Evolutionary conservation across 345 rosid species (phyloP).

Genomic region (Gossypium mustelinum): DNA sequence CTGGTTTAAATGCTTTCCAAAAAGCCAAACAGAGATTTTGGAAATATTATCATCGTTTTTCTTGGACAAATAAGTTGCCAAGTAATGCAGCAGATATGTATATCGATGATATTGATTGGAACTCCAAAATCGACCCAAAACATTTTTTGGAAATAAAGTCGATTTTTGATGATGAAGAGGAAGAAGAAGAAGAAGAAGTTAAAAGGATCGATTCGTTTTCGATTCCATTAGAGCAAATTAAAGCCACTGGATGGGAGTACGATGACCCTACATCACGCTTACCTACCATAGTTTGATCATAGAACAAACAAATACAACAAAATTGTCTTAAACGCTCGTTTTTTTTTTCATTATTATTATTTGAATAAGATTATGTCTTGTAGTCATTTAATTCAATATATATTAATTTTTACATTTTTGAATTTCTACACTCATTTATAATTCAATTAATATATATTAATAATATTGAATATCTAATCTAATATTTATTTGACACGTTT

Average conservation of each 20-base stretch:
- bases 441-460: too few species aligned
- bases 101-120: not conserved
- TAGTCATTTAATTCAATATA: too few species aligned
- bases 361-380: too few species aligned
- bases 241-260: not conserved
- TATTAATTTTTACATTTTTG: too few species aligned
- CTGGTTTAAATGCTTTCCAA: not conserved
- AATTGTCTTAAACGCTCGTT: too few species aligned
- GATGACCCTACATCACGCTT: too few species aligned
- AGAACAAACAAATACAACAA: too few species aligned
- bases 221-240: conserved; percentile 2
- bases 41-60: not conserved
- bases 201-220: not conserved
- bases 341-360: too few species aligned
- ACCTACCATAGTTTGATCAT: too few species aligned
- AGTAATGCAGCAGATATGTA: not conserved
- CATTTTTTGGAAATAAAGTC: not conserved
- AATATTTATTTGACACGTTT: too few species aligned
- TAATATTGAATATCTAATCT: too few species aligned
- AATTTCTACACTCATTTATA: too few species aligned
- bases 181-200: not conserved
- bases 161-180: not conserved
- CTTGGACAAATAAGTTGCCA: not conserved
- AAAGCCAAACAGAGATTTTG: not conserved
- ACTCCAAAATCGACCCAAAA: not conserved